phyloP scores from a whole-genome alignment of 179 eudicot species.

The Vitellaria paradoxa region DNA sequence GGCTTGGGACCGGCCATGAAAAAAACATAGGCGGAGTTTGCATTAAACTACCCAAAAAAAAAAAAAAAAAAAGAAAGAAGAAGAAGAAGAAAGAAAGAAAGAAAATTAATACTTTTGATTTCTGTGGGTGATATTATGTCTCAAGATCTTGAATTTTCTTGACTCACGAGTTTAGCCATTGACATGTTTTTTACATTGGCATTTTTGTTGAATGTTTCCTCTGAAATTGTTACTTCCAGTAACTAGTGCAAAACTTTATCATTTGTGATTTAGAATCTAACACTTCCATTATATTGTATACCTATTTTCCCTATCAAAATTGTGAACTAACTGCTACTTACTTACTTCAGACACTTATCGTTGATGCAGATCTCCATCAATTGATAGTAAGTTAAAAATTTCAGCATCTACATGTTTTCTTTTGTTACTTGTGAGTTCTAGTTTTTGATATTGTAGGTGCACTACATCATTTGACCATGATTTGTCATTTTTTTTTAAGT shows the following conservation, averaged over 20 bases:
- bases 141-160: background rate
- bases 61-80: no score
- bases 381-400: background rate
- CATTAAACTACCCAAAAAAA: no score
- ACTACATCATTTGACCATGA: background rate
- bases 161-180: background rate
- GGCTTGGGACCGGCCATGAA: no score
- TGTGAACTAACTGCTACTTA: no score
- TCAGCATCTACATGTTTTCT: background rate
- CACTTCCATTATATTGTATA: background rate
- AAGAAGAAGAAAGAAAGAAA: no score
- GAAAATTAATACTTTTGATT: background rate
- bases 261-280: background rate
- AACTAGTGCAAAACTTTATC: background rate
- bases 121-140: background rate
- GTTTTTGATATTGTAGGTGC: background rate
- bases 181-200: background rate
- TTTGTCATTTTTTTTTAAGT: background rate
- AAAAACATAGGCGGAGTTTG: no score
- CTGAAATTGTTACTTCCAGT: background rate
- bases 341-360: background rate
- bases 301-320: background rate
- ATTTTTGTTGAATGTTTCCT: no score
- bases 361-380: background rate
- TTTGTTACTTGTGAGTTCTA: background rate